Percentiles rank a stretch among this genome's conserved stretches.
Conservation (phyloP, 208 protist species). For the Trichomonas gallinae region DNA sequence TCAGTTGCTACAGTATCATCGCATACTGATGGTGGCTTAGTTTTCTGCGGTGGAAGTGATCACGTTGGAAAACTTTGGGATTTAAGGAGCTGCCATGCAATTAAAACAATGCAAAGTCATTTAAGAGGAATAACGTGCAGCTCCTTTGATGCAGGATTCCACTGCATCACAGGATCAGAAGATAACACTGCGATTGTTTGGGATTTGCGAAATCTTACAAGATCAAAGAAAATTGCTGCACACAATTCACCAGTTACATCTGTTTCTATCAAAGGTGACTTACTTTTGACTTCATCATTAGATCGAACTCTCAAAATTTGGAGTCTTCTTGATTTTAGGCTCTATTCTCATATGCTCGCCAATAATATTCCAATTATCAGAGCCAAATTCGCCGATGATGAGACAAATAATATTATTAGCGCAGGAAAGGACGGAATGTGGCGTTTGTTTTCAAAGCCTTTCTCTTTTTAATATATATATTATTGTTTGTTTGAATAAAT, state of each 20-base stretch:
- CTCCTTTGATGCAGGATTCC: neutral
- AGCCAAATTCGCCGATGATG: neutral
- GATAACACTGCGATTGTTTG: slow-evolving; percentile 8
- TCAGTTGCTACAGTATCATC: neutral
- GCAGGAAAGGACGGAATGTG: neutral
- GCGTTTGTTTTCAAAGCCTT: neutral
- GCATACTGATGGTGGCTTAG: neutral
- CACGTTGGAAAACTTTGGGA: neutral
- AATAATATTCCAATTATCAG: neutral
- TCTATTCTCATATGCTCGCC: neutral
- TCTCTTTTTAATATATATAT: neutral
- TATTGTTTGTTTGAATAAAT: neutral
- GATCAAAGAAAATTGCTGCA: neutral
- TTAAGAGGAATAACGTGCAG: neutral
- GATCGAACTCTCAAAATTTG: neutral
- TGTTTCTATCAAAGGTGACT: neutral
- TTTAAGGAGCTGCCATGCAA: neutral
- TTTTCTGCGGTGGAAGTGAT: neutral
- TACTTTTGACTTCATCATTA: neutral
- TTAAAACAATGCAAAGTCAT: neutral
- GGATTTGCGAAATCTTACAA: neutral
- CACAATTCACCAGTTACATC: neutral
- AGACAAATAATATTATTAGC: neutral
- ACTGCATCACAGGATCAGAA: neutral
- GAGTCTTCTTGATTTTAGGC: neutral